A percentile compares a stretch with the other conserved stretches of the same genome.
These are phyloP conservation scores for Ophiostoma perfectum DNA, from an alignment of 2,329 filamentous ascomycete genomes.

Conservation along the genomic window DNA sequence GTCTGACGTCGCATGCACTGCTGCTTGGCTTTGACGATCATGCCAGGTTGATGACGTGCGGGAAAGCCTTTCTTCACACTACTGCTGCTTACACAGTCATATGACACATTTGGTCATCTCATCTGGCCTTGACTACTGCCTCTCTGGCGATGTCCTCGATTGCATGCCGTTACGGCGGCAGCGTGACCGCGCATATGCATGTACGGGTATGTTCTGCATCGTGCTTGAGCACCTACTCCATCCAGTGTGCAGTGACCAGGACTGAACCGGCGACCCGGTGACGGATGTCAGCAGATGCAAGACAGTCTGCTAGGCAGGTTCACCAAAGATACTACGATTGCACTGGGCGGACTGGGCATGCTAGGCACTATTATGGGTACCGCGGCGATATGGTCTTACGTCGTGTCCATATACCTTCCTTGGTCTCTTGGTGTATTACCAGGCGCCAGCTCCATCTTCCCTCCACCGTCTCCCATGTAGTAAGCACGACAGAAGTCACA, in stretches of 20 bases:
- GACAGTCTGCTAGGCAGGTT: background rate
- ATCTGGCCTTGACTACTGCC: background rate
- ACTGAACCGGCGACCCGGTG: background rate
- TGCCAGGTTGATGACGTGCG: background rate
- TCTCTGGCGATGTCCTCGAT: background rate
- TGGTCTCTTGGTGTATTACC: no score
- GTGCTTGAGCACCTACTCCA: background rate
- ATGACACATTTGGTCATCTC: background rate
- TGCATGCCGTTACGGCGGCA: background rate
- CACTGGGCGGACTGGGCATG: background rate
- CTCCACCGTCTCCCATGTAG: background rate
- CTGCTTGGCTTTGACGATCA: background rate
- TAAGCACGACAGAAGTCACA: background rate
- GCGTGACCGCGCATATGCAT: background rate
- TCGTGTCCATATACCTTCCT: no score
- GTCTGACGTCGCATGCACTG: background rate
- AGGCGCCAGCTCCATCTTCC: no score
- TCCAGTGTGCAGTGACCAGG: background rate
- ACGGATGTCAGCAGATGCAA: background rate
- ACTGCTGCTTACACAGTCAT: background rate
- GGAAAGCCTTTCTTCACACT: background rate
- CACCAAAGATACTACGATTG: background rate
- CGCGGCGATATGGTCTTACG: no score
- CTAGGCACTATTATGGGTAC: background rate
- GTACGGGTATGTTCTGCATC: constrained; percentile 13